Base-by-base conservation (phyloP, 805 yeast species). In the Saccharomycopsis sp. region DNA sequence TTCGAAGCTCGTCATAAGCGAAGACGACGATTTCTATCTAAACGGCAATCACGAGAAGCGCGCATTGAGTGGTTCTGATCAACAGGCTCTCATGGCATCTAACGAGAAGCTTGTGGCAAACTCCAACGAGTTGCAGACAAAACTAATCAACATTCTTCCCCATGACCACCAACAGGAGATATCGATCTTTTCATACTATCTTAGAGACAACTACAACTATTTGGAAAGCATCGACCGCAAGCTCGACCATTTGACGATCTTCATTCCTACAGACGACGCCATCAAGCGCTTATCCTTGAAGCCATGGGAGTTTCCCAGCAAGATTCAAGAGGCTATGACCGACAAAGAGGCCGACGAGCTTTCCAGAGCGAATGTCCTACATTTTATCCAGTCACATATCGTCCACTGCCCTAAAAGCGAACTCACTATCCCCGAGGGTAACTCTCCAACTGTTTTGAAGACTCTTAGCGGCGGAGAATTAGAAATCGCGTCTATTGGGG, bases 261-360 rank as follows among this genome's bases (percentile, higher is more conserved):
- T 89, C 65, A 89, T 95, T 2, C 96, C 96, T 5, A 74, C 82
- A 1, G 82, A 89, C 65, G 70, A 68, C 12, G 91, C 89, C 2
- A 74, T 89, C 59, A 71, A 71, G 34, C 70, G 75, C 1, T 66
- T 84, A 52, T 12, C 69, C 2, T 57, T 68, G 57, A 89, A 89
- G 68, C 96, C 96, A 20, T 90, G 96, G 96, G 85, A 85, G 66
- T 89, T 85, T 69, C 96, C 96, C 0, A 68, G 66, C 5, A 64
- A 73, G 3, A 73, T 81, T 15, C 74, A 74, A 24, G 72, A 69
- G 34, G 67, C 68, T 1, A 65, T 66, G 21, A 66, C 69, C 24
- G 77, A 76, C 41, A 67, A 69, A 52, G 73, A 75, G 21, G 76
- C 78, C 51, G 90, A 84, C 57, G 69, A 72, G 34, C 71, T 77